Conservation (phyloP, 2,329 filamentous ascomycete species). For the Bipolaris gigantea region DNA sequence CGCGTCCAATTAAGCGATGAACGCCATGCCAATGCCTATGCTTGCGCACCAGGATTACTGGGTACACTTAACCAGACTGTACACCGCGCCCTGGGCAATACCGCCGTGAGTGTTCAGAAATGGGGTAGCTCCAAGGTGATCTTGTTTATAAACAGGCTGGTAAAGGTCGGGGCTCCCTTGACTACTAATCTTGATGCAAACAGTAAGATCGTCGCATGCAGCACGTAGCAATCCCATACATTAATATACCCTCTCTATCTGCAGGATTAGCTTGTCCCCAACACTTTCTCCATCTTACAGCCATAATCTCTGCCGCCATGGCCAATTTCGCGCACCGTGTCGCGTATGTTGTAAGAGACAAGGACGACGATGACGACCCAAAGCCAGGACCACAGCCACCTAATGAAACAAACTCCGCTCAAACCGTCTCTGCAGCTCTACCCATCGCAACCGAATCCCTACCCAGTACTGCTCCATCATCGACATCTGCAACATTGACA, state of each 20-base stretch:
- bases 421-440: not conserved
- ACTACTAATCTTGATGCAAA: not conserved
- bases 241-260: not conserved
- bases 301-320: not conserved
- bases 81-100: not conserved
- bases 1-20: conserved; percentile 4
- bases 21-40: conserved; percentile 3
- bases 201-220: not conserved
- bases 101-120: not conserved
- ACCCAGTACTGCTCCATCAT: no score
- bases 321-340: not conserved
- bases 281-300: not conserved
- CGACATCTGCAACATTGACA: not conserved
- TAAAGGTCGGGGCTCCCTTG: not conserved
- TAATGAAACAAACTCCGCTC: not conserved
- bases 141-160: not conserved
- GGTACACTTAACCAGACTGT: not conserved
- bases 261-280: not conserved
- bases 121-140: not conserved
- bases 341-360: conserved; percentile 2
- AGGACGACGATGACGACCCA: conserved; percentile 15
- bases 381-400: conserved; percentile 3
- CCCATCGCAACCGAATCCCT: not conserved
- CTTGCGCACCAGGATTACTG: conserved; percentile 1
- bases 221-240: not conserved